A percentile compares a stretch with the other conserved stretches of the same genome.
These are phyloP conservation scores for Aspergillus fijiensis DNA, from an alignment of 2,329 filamentous ascomycete species.

Conservation along the genomic window DNA sequence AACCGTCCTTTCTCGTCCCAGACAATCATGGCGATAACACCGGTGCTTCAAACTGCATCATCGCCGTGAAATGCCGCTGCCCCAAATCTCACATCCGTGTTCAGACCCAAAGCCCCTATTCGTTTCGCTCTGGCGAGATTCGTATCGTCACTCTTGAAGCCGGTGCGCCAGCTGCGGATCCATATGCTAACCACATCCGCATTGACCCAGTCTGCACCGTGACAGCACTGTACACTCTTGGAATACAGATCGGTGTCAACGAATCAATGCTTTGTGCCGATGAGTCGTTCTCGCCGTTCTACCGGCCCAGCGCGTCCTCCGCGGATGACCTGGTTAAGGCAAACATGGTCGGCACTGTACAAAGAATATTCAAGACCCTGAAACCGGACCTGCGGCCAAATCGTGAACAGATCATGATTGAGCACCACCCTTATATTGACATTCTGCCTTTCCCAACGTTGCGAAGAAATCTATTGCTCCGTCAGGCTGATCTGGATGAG, in stretches of 20 bases:
- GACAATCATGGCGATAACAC: slow-evolving; percentile 3
- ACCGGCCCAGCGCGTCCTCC: slow-evolving; percentile 8
- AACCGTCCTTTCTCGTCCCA: slow-evolving; percentile 7
- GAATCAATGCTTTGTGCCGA: slow-evolving; percentile 26
- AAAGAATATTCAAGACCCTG: slow-evolving; percentile 16
- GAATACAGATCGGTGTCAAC: slow-evolving; percentile 26
- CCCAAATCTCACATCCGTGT: slow-evolving; percentile 16
- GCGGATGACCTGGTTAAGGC: slow-evolving; percentile 5
- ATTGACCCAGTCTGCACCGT: slow-evolving; percentile 29
- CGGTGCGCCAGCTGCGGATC: slow-evolving; percentile 19
- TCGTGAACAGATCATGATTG: slow-evolving; percentile 20
- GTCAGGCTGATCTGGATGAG: slow-evolving; percentile 17
- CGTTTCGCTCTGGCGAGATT: slow-evolving; percentile 3
- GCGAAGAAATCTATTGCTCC: slow-evolving; percentile 19
- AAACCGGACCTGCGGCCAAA: slow-evolving; percentile 24
- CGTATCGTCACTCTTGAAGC: slow-evolving; percentile 17
- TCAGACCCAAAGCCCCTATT: slow-evolving; percentile 5
- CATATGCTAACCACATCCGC: slow-evolving; percentile 27
- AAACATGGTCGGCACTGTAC: slow-evolving; percentile 15
- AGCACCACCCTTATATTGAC: slow-evolving; percentile 22
- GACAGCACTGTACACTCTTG: slow-evolving; percentile 18
- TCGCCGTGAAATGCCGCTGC: slow-evolving; percentile 17
- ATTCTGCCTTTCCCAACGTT: slow-evolving; percentile 21
- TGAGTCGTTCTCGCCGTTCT: slow-evolving; percentile 30
- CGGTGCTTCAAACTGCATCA: slow-evolving; percentile 11